Percentiles rank a stretch among this genome's conserved stretches.
These are phyloP conservation scores for Trichophyton equinum DNA, from an alignment of 2,329 filamentous ascomycete species.

Conservation along the genomic window DNA sequence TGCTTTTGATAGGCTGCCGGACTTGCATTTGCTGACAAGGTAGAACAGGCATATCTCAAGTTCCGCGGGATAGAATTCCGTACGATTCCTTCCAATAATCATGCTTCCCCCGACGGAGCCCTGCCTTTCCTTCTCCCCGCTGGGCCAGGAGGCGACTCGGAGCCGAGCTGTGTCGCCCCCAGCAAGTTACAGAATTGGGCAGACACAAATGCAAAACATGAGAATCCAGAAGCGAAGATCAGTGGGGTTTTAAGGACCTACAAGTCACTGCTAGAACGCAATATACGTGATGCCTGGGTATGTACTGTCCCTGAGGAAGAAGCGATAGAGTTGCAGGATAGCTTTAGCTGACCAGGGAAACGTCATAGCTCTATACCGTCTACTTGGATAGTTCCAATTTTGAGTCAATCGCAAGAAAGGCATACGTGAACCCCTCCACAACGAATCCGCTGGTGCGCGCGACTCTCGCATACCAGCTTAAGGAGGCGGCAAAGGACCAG, in stretches of 20 bases:
- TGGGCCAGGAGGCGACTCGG: slow-evolving; percentile 1
- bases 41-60: slow-evolving; percentile 62
- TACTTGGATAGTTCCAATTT: slow-evolving; percentile 64
- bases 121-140: slow-evolving; percentile 71
- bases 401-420: slow-evolving; percentile 47
- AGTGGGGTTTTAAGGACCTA: slow-evolving; percentile 44
- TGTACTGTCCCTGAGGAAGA: not conserved
- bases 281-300: slow-evolving; percentile 78
- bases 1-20: not conserved
- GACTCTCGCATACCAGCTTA: slow-evolving; percentile 54
- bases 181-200: slow-evolving; percentile 59
- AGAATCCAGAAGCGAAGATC: slow-evolving; percentile 41
- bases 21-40: not conserved
- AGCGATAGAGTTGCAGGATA: not conserved
- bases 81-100: slow-evolving; percentile 67
- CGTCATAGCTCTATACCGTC: slow-evolving; percentile 56
- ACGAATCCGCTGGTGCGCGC: slow-evolving; percentile 50
- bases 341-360: not conserved
- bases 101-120: slow-evolving; percentile 79
- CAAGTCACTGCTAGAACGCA: slow-evolving; percentile 60
- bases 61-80: slow-evolving; percentile 59
- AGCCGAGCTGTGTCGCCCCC: slow-evolving; percentile 33
- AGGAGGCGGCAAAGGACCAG: slow-evolving; percentile 59
- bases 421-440: slow-evolving; percentile 58
- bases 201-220: slow-evolving; percentile 37